Evolutionary conservation across 2,329 filamentous ascomycete genomes (phyloP).

Genomic region (Myotisia sp.): DNA sequence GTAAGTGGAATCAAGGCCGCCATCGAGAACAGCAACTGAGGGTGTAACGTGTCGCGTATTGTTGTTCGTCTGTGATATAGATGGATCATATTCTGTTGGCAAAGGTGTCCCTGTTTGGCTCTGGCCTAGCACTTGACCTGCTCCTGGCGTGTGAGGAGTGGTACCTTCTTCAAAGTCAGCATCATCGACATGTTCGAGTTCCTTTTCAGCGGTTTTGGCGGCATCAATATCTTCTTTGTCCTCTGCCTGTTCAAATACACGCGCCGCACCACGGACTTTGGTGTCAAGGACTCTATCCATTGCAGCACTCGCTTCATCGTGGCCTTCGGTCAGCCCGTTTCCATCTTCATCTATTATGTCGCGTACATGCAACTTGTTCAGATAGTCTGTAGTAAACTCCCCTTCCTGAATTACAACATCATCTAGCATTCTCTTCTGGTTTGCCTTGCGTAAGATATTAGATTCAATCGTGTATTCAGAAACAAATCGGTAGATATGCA

Average conservation of each 20-base stretch:
- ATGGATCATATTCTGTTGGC: constrained; percentile 21
- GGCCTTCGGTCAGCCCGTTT: constrained; percentile 40
- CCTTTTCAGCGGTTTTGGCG: constrained; percentile 73
- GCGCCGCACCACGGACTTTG: constrained; percentile 49
- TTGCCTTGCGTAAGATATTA: constrained; percentile 91
- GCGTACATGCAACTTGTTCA: constrained; percentile 58
- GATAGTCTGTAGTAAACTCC: constrained; percentile 93
- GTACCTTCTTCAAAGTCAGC: constrained; percentile 64
- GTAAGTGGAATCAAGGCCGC: constrained; percentile 15
- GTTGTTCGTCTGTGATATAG: constrained; percentile 4
- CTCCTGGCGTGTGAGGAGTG: constrained; percentile 22
- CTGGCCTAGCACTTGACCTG: constrained; percentile 11
- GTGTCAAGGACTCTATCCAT: constrained; percentile 74
- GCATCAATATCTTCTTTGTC: constrained; percentile 84
- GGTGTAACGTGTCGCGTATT: constrained; percentile 16
- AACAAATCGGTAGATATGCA: constrained; percentile 91
- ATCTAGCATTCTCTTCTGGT: constrained; percentile 94
- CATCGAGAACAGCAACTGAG: constrained; percentile 11
- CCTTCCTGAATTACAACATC: constrained; percentile 98
- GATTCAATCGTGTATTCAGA: constrained; percentile 93
- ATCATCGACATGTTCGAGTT: constrained; percentile 70
- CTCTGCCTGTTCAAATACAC: constrained; percentile 76
- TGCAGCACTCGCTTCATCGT: constrained; percentile 62
- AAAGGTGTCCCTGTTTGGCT: constrained; percentile 23
- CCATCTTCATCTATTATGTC: constrained; percentile 49